phyloP scores from a whole-genome alignment of 352 stramenopile species.

The Globisporangium emineosum region DNA sequence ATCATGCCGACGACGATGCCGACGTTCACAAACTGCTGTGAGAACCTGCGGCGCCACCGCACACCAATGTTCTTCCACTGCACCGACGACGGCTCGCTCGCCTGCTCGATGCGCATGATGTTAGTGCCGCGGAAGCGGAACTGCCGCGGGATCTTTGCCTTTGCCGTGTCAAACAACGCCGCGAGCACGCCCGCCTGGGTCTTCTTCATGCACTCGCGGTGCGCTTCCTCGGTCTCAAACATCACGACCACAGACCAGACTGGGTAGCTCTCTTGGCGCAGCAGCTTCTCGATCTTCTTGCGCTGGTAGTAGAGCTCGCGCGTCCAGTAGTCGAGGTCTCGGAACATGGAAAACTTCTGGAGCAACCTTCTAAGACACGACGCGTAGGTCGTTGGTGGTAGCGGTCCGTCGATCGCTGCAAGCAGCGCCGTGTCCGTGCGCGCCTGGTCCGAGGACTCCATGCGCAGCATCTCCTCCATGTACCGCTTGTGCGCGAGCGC shows the following conservation, averaged over 20 bases:
- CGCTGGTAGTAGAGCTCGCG: constrained; percentile 44
- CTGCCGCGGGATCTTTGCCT: constrained; percentile 25
- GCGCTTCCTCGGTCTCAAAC: constrained; percentile 70
- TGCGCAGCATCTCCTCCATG: constrained; percentile 67
- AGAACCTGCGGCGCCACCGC: constrained; percentile 27
- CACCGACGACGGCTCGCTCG: constrained; percentile 61
- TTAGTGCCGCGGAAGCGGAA: constrained; percentile 65
- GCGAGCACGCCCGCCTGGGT: constrained; percentile 48
- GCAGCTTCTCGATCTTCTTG: constrained; percentile 32
- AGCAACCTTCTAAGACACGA: constrained; percentile 28
- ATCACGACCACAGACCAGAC: constrained; percentile 78
- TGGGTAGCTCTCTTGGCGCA: constrained; percentile 39
- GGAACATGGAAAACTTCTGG: constrained; percentile 39
- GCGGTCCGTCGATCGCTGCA: constrained; percentile 28
- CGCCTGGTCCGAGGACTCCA: constrained; percentile 46
- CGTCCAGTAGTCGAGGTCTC: constrained; percentile 64
- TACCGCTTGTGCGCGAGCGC: constrained; percentile 59
- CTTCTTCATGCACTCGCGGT: constrained; percentile 48
- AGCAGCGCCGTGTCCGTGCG: constrained; percentile 33
- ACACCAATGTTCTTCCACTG: constrained; percentile 69
- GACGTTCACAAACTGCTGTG: constrained; percentile 46
- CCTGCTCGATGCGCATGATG: constrained; percentile 65
- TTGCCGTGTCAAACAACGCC: constrained; percentile 37
- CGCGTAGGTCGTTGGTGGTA: constrained; percentile 17
- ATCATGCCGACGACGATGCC: constrained; percentile 46